Percentiles rank a stretch among this genome's conserved stretches.
Conservation (phyloP, 2,329 filamentous ascomycete species). For the Neopestalotiopsis sp. region DNA sequence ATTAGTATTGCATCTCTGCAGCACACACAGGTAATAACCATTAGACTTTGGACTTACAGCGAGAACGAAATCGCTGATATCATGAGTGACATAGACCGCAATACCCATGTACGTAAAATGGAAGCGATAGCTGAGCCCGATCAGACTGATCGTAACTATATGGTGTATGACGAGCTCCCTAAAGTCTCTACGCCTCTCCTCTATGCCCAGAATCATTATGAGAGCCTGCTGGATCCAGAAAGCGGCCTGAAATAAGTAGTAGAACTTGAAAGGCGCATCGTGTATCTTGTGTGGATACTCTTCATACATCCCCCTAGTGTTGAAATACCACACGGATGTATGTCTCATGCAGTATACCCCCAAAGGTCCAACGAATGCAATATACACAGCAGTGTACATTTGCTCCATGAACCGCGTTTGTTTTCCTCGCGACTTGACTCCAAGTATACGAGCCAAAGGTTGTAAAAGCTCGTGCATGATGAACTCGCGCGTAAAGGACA, state of each 20-base stretch:
- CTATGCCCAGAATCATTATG: slow-evolving; percentile 84
- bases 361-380: slow-evolving; percentile 79
- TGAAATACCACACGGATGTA: slow-evolving; percentile 96
- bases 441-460: slow-evolving; percentile 73
- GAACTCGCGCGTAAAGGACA: slow-evolving; percentile 94
- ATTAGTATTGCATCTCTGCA: background rate
- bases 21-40: too few relatives aligned
- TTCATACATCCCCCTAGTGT: slow-evolving; percentile 89
- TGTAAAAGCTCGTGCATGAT: slow-evolving; percentile 90
- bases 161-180: slow-evolving; percentile 92
- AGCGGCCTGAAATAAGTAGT: slow-evolving; percentile 91
- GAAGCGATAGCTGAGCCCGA: slow-evolving; percentile 88
- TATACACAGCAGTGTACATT: slow-evolving; percentile 92
- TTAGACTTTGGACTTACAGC: slow-evolving; percentile 63
- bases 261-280: slow-evolving; percentile 85
- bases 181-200: slow-evolving; percentile 95
- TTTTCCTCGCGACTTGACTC: slow-evolving; percentile 76
- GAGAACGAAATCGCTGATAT: slow-evolving; percentile 94
- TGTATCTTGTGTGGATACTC: slow-evolving; percentile 84
- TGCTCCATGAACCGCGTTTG: slow-evolving; percentile 96
- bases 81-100: slow-evolving; percentile 92
- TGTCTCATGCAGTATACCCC: slow-evolving; percentile 90
- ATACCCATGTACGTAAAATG: slow-evolving; percentile 96
- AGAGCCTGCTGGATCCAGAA: slow-evolving; percentile 97
- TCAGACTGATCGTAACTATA: slow-evolving; percentile 84